Percentiles rank a stretch among this genome's conserved stretches.
phyloP scores from a whole-genome alignment of 2,329 filamentous ascomycete genomes.

The Cytospora mali region DNA sequence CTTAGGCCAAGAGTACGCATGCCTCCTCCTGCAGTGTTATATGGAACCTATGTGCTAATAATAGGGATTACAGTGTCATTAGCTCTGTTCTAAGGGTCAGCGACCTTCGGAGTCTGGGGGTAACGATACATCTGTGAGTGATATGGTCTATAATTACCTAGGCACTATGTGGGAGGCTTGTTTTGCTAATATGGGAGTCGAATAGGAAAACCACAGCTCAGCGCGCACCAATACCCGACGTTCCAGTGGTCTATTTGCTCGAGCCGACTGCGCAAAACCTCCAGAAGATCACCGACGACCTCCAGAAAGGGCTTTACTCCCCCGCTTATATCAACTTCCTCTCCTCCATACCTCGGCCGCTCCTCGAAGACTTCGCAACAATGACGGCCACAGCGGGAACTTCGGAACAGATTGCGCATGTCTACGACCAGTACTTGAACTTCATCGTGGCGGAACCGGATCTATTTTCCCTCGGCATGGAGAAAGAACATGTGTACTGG shows the following conservation, averaged over 20 bases:
- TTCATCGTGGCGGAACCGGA: constrained; percentile 96
- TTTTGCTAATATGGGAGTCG: constrained; percentile 7
- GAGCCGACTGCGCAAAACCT: constrained; percentile 85
- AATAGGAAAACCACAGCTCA: constrained; percentile 75
- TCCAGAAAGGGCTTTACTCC: constrained; percentile 85
- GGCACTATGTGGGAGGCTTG: not conserved
- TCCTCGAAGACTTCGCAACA: constrained; percentile 92
- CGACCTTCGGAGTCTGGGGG: constrained; percentile 89
- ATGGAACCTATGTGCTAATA: constrained; percentile 12
- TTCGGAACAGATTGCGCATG: constrained; percentile 85
- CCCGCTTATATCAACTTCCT: constrained; percentile 97
- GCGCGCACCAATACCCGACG: constrained; percentile 90
- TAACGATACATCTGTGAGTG: constrained; percentile 88
- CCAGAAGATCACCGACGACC: constrained; percentile 79
- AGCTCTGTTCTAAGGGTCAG: constrained; percentile 94
- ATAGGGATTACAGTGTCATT: constrained; percentile 65
- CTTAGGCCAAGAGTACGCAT: constrained; percentile 30
- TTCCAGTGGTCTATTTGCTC: constrained; percentile 94
- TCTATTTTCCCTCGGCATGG: constrained; percentile 90
- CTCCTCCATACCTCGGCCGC: constrained; percentile 83
- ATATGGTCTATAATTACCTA: constrained; percentile 2
- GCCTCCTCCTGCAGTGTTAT: not conserved
- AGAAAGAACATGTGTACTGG: constrained; percentile 89
- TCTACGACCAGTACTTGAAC: constrained; percentile 97
- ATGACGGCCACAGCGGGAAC: constrained; percentile 84